phyloP scores from a whole-genome alignment of 2,329 filamentous ascomycete species.

The Aspergillus tamarii region DNA sequence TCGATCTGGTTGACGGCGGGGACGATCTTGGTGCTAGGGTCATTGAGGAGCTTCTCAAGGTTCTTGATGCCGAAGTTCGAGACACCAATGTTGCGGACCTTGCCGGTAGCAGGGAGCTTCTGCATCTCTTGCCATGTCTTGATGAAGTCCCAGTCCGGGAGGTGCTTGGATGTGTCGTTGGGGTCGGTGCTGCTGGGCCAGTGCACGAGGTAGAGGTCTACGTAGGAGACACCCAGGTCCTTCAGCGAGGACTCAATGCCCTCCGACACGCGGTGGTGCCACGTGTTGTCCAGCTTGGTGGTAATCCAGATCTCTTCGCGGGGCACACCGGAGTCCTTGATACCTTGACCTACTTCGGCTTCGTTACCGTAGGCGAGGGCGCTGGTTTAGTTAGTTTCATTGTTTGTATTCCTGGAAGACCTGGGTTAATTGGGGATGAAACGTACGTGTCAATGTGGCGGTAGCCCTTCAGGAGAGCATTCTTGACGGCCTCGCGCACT shows the following conservation, averaged over 20 bases:
- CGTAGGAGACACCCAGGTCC: conserved; percentile 67
- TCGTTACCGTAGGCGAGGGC: conserved; percentile 64
- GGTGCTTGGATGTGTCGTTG: conserved; percentile 60
- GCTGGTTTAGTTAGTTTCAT: conserved; percentile 17
- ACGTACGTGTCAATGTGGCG: conserved; percentile 59
- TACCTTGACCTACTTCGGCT: conserved; percentile 67
- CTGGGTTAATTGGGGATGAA: conserved; percentile 9
- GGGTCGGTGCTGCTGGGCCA: conserved; percentile 62
- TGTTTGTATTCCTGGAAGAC: not conserved
- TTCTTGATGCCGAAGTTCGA: conserved; percentile 85
- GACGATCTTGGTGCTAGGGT: conserved; percentile 59
- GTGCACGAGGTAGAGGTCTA: conserved; percentile 75
- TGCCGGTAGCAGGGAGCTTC: conserved; percentile 53
- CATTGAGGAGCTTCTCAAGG: conserved; percentile 73
- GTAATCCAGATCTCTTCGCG: conserved; percentile 69
- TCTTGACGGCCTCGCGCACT: conserved; percentile 52
- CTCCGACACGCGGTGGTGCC: conserved; percentile 63
- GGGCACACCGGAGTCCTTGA: conserved; percentile 68
- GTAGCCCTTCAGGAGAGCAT: conserved; percentile 56
- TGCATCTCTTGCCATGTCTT: conserved; percentile 67
- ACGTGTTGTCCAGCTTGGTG: conserved; percentile 71
- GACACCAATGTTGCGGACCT: conserved; percentile 79
- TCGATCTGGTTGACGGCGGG: conserved; percentile 60
- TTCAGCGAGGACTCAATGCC: conserved; percentile 66
- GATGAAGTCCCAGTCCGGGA: conserved; percentile 78